Evolutionary conservation across 2,329 filamentous ascomycete species (phyloP), one percentile per base, ranked within the genome.

Genomic region (Orbilia brochopaga): DNA sequence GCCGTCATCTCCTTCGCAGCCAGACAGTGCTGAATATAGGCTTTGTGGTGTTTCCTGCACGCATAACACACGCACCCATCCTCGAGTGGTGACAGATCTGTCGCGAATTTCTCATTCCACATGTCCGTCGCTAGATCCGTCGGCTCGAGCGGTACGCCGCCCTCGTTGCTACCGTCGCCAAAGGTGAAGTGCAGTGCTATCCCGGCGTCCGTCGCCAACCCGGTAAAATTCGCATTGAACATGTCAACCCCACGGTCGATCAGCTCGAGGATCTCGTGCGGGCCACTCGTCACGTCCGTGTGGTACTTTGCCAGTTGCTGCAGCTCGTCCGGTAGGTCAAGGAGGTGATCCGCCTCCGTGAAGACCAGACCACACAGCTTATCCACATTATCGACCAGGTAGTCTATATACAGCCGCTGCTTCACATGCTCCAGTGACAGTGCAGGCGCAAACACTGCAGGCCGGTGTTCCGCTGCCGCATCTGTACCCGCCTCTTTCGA

Each of bases 1-100:
- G 89, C 93, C 2, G 97, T 86, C 94, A 99, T 97, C 80, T 99
- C 94, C 78, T 92, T 95, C 0, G 94, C 92, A 52, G 86, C 84
- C 4, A 99, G 85, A 0, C 97, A 84, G 79, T 99, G 94, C 74
- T 92, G 89, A 37, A 99, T 78, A 79, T 90, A 99, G 0, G 94
- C 93, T 55, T 88, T 83, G 79, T 96, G 91, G 79, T 97, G 93
- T 17, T 85, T 85, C 1, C 83, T 86, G 82, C 94, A 99, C 21
- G 91, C 83, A 79, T 96, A 93, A 83, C 94, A 99, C 56, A 80
- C 76, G 79, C 94, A 99, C 15, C 80, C 83, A 4, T 83, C 76
- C 0, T 80, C 78, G 1, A 97, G 81, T 0, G 93, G 88, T 0
- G 79, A 79, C 0, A 90, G 78, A 42, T 90, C 86, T 2, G 83